phyloP scores from a whole-genome alignment of 345 rosid species.

The Excoecaria cochinchinensis region DNA sequence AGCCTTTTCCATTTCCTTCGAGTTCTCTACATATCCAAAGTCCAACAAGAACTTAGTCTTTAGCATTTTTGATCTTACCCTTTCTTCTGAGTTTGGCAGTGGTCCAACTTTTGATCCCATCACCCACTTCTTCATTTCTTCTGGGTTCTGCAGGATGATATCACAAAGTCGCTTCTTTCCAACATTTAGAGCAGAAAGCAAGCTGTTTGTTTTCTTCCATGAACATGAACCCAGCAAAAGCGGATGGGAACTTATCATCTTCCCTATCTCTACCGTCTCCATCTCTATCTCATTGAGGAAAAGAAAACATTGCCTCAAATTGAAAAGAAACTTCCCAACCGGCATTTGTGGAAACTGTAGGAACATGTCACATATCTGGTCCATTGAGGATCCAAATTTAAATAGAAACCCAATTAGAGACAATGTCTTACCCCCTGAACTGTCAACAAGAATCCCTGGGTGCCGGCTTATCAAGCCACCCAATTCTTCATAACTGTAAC shows the following conservation, averaged over 20 bases:
- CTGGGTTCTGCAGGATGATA: constrained; percentile 54
- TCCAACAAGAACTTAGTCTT: constrained; percentile 58
- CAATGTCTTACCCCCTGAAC: constrained; percentile 46
- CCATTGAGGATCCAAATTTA: constrained; percentile 54
- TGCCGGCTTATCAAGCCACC: constrained; percentile 41
- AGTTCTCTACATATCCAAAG: constrained; percentile 53
- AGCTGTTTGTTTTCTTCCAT: constrained; percentile 53
- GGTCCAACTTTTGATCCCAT: constrained; percentile 38
- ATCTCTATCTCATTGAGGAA: constrained; percentile 56
- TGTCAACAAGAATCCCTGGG: constrained; percentile 58
- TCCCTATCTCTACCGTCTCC: constrained; percentile 50
- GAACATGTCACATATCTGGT: constrained; percentile 45
- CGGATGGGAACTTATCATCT: constrained; percentile 46
- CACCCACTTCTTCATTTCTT: constrained; percentile 51
- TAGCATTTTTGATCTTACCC: constrained; percentile 30
- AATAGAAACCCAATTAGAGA: constrained; percentile 45
- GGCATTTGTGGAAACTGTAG: constrained; percentile 53
- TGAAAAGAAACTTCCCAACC: constrained; percentile 44
- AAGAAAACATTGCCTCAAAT: constrained; percentile 49
- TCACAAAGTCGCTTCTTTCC: constrained; percentile 55
- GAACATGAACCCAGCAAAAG: constrained; percentile 49
- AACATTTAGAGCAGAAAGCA: constrained; percentile 49
- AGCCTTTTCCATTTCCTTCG: constrained; percentile 40
- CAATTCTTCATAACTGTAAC: constrained; percentile 39
- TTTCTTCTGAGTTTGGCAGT: constrained; percentile 38